A percentile compares a stretch with the other conserved stretches of the same genome.
Evolutionary conservation across 2,329 filamentous ascomycete species (phyloP).

Genomic region (Hymenotorrendiella dingleyae): DNA sequence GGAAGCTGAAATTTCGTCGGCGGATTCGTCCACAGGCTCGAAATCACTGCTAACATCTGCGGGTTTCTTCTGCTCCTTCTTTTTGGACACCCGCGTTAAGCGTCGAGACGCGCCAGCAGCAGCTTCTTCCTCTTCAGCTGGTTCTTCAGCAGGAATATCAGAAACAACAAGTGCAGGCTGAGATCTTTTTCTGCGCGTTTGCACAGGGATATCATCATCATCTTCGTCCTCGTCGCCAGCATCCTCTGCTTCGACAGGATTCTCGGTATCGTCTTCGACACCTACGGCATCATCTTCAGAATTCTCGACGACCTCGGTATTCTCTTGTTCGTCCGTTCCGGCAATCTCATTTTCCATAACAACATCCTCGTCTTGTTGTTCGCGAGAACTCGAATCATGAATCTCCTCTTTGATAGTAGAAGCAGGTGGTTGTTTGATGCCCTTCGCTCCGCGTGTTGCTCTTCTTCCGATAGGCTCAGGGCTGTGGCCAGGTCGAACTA

Average conservation of each 20-base stretch:
- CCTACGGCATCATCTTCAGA: slow-evolving; percentile 8
- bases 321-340: slow-evolving; percentile 25
- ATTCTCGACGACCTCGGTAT: slow-evolving; percentile 15
- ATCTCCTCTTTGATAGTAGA: slow-evolving; percentile 31
- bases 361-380: slow-evolving; percentile 22
- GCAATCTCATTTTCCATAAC: slow-evolving; percentile 22
- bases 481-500: slow-evolving; percentile 45
- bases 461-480: slow-evolving; percentile 43
- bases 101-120: slow-evolving; percentile 23
- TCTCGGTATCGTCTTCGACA: slow-evolving; percentile 16
- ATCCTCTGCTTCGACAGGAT: slow-evolving; percentile 11
- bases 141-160: slow-evolving; percentile 32
- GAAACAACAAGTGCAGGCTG: slow-evolving; percentile 30
- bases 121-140: slow-evolving; percentile 34
- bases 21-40: slow-evolving; percentile 35
- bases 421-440: slow-evolving; percentile 26
- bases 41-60: slow-evolving; percentile 31
- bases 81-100: slow-evolving; percentile 24
- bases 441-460: slow-evolving; percentile 27
- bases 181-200: slow-evolving; percentile 32
- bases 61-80: slow-evolving; percentile 21
- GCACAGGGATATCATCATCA: slow-evolving; percentile 32
- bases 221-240: slow-evolving; percentile 28
- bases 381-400: slow-evolving; percentile 29
- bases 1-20: slow-evolving; percentile 38